Percentiles rank a stretch among this genome's conserved stretches.
Conservation (phyloP, 139 green algal species). For the Chlorella sp. region DNA sequence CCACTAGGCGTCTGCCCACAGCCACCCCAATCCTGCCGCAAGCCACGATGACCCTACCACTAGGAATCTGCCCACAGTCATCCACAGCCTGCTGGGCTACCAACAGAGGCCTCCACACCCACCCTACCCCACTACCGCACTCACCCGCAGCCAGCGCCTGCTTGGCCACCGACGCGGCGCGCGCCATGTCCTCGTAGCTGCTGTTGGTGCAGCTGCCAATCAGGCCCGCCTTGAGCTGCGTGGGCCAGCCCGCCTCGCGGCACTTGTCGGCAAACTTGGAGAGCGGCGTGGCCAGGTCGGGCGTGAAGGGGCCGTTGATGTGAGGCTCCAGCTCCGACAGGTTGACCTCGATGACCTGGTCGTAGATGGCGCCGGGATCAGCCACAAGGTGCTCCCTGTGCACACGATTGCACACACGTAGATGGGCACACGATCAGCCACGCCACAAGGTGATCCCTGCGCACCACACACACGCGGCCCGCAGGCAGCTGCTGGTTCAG, state of each 20-base stretch:
- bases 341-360: slow-evolving; percentile 95
- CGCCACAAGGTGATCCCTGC: too few relatives aligned
- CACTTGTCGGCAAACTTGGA: slow-evolving; percentile 53
- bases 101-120: too few relatives aligned
- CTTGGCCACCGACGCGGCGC: slow-evolving; percentile 67
- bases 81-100: too few relatives aligned
- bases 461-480: too few relatives aligned
- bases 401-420: neutral
- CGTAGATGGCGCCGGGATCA: slow-evolving; percentile 78
- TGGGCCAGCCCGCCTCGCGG: slow-evolving; percentile 72
- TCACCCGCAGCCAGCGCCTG: slow-evolving; percentile 53
- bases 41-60: too few relatives aligned
- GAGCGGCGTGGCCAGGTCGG: slow-evolving; percentile 81
- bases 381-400: slow-evolving; percentile 63
- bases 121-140: too few relatives aligned
- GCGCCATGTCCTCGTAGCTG: slow-evolving; percentile 91
- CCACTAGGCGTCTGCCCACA: too few relatives aligned
- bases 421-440: too few relatives aligned
- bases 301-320: slow-evolving; percentile 93
- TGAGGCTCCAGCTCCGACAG: slow-evolving; percentile 87
- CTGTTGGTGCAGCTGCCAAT: slow-evolving; percentile 94
- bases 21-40: too few relatives aligned
- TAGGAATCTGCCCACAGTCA: too few relatives aligned
- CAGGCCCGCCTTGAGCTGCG: slow-evolving; percentile 72
- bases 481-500: too few relatives aligned